Evolutionary conservation across 345 rosid genomes (phyloP).

Genomic region (Combretum micranthum): DNA sequence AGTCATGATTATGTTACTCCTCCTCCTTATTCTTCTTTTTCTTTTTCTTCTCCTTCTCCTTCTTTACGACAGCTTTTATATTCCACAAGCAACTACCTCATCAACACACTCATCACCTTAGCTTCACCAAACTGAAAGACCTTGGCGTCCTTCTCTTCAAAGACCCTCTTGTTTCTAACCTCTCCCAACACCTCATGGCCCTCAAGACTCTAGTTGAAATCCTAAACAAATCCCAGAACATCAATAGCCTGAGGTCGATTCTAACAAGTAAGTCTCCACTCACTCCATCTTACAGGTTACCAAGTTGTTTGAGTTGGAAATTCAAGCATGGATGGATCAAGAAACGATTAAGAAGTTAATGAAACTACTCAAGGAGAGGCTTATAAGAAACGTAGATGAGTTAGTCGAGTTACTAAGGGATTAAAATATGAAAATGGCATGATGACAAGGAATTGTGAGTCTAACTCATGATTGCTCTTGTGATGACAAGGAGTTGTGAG

Average conservation of each 20-base stretch:
- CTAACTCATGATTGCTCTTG: too few relatives aligned
- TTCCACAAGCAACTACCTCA: too few relatives aligned
- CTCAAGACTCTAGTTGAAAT: constrained; percentile 39
- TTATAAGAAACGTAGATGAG: constrained; percentile 25
- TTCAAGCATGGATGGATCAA: constrained; percentile 73
- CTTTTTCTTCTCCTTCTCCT: too few relatives aligned
- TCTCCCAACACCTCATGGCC: constrained; percentile 35
- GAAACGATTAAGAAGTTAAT: constrained; percentile 43
- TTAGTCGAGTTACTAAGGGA: constrained; percentile 24
- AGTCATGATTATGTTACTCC: too few relatives aligned
- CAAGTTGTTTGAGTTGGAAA: constrained; percentile 49
- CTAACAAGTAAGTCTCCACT: constrained; percentile 46
- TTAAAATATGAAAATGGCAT: too few relatives aligned
- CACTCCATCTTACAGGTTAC: constrained; percentile 59
- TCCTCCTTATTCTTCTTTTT: too few relatives aligned
- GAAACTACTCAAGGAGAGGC: constrained; percentile 19
- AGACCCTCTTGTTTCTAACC: constrained; percentile 42
- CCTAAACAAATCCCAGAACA: constrained; percentile 21
- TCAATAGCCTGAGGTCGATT: constrained; percentile 35
- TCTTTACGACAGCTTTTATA: too few relatives aligned
- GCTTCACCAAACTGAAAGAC: too few relatives aligned
- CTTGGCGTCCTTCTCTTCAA: constrained; percentile 44
- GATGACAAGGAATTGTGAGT: too few relatives aligned
- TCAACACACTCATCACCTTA: too few relatives aligned
- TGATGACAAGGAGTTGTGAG: too few relatives aligned